Evolutionary conservation across 441 rosid genomes (phyloP).

Genomic region (Jatropha multifida): DNA sequence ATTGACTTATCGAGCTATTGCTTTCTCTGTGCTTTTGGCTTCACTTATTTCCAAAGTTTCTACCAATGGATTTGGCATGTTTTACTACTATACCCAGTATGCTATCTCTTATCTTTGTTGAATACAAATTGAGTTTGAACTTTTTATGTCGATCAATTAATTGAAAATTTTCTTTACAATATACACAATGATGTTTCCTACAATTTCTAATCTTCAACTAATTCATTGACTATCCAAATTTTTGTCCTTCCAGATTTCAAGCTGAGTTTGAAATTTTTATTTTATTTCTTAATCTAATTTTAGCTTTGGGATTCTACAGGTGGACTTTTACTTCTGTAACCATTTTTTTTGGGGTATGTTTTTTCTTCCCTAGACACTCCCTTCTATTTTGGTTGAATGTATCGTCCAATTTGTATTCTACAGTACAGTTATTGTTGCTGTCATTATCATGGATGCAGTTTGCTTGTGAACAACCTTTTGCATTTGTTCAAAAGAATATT

Average conservation of each 20-base stretch:
- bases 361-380: not conserved
- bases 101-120: slow-evolving; percentile 22
- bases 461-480: slow-evolving; percentile 8
- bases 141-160: not conserved
- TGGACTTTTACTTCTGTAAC: slow-evolving; percentile 85
- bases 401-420: not conserved
- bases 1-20: slow-evolving; percentile 62
- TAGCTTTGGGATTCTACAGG: slow-evolving; percentile 40
- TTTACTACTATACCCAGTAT: slow-evolving; percentile 87
- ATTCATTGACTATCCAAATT: not conserved
- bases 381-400: not conserved
- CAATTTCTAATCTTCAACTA: not conserved
- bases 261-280: not conserved
- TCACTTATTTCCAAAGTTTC: slow-evolving; percentile 45
- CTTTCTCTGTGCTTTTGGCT: slow-evolving; percentile 60
- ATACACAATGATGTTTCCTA: not conserved
- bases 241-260: not conserved
- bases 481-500: slow-evolving; percentile 7
- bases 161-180: not conserved
- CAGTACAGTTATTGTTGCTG: not conserved
- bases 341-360: slow-evolving; percentile 73
- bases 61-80: slow-evolving; percentile 61
- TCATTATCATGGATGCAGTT: not conserved
- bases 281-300: not conserved
- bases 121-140: not conserved